phyloP scores from a whole-genome alignment of 2,329 filamentous ascomycete genomes.

The Phialemoniopsis sp. region DNA sequence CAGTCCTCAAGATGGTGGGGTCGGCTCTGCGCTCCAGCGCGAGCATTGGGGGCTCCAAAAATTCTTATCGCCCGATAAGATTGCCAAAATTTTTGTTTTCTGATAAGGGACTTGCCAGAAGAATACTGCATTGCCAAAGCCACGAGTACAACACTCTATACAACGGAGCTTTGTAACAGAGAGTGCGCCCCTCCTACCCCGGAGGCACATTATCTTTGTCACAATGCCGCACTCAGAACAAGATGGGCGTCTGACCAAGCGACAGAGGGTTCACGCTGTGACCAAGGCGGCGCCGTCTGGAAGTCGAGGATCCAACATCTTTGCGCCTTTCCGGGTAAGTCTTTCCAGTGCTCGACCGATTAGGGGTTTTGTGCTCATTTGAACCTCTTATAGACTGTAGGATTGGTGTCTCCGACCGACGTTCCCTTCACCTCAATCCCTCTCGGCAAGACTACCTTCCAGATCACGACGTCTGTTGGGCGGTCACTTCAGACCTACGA shows the following conservation, averaged over 20 bases:
- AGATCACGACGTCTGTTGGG: conserved; percentile 93
- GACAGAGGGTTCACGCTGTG: conserved; percentile 60
- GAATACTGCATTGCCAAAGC: too few species aligned
- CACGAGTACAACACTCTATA: too few species aligned
- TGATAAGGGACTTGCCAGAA: too few species aligned
- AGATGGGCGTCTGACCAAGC: conserved; percentile 66
- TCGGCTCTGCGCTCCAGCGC: too few species aligned
- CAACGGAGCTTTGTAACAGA: too few species aligned
- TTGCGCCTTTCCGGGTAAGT: conserved; percentile 86
- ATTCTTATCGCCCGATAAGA: too few species aligned
- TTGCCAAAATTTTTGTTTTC: too few species aligned
- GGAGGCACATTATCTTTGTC: conserved; percentile 2
- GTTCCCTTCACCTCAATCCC: conserved; percentile 89
- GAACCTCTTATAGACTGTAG: conserved; percentile 66
- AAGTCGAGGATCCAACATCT: conserved; percentile 68
- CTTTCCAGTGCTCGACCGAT: background rate
- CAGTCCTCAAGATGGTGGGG: too few species aligned
- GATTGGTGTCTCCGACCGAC: conserved; percentile 83
- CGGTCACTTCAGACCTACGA: conserved; percentile 94
- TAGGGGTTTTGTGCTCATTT: background rate
- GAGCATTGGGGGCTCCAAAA: too few species aligned
- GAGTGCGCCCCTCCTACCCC: too few species aligned
- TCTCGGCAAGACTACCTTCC: conserved; percentile 90
- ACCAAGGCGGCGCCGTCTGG: conserved; percentile 30
- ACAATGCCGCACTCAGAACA: conserved; percentile 55